Evolutionary conservation across 257 asterid species (phyloP).

Genomic region (Jaltomata sinuosa): DNA sequence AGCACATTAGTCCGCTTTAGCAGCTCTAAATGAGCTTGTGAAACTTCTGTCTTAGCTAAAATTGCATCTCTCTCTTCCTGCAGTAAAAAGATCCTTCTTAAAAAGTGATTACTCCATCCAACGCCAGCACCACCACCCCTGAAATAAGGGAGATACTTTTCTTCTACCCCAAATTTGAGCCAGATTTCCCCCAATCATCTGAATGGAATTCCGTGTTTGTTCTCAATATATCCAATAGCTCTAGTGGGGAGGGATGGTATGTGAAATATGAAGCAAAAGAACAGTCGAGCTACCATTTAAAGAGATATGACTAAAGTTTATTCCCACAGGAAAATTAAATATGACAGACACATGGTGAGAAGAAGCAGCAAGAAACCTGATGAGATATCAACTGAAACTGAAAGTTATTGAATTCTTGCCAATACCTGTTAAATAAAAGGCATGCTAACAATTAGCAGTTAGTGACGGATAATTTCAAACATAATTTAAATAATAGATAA

Average conservation of each 20-base stretch:
- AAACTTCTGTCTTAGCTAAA: slow-evolving; percentile 89
- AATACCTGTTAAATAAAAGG: slow-evolving; percentile 48
- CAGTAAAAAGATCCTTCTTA: slow-evolving; percentile 3
- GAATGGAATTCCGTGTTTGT: not conserved
- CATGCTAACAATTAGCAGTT: not conserved
- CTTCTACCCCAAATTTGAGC: not conserved
- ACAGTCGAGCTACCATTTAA: not conserved
- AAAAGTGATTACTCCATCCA: not conserved
- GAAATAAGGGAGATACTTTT: not conserved
- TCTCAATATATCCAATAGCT: not conserved
- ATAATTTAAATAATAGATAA: not conserved
- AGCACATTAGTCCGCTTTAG: slow-evolving; percentile 81
- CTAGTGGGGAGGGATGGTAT: not conserved
- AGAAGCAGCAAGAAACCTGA: slow-evolving; percentile 50
- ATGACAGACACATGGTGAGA: not conserved
- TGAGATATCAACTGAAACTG: slow-evolving; percentile 85
- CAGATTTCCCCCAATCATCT: not conserved
- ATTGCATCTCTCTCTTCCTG: slow-evolving; percentile 96
- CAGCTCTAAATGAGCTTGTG: slow-evolving; percentile 92
- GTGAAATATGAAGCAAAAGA: not conserved
- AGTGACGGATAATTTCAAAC: not conserved
- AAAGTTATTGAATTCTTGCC: slow-evolving; percentile 90
- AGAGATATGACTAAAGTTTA: not conserved
- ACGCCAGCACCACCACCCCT: not conserved
- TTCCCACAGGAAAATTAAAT: not conserved